phyloP scores from a whole-genome alignment of 2,329 filamentous ascomycete species.

The Calonectria pseudoturangicola region DNA sequence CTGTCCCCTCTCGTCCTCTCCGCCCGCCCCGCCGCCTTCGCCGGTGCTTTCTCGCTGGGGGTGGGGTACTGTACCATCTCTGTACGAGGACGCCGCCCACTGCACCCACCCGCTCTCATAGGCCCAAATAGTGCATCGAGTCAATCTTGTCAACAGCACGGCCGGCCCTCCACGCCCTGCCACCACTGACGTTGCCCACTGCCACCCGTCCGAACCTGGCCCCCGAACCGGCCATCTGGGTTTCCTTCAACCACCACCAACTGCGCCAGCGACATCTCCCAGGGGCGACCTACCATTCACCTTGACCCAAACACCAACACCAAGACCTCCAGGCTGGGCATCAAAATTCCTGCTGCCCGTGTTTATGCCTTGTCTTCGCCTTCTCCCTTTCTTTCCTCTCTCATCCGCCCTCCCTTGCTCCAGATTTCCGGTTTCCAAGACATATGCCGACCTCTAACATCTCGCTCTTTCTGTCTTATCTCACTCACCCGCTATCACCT shows the following conservation, averaged over 20 bases:
- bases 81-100: conserved; percentile 16
- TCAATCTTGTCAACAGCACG: conserved; percentile 30
- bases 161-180: conserved; percentile 25
- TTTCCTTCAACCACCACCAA: conserved; percentile 46
- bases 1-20: conserved; percentile 31
- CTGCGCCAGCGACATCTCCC: conserved; percentile 39
- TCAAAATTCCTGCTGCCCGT: conserved; percentile 26
- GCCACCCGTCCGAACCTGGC: conserved; percentile 52
- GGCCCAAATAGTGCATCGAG: conserved; percentile 17
- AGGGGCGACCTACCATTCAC: conserved; percentile 30
- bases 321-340: conserved; percentile 30
- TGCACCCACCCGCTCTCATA: conserved; percentile 11
- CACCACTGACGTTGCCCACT: conserved; percentile 45
- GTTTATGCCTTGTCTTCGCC: conserved; percentile 17
- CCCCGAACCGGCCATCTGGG: conserved; percentile 55
- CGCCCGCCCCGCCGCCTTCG: conserved; percentile 30
- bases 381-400: conserved; percentile 19
- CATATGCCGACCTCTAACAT: conserved; percentile 20
- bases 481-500: conserved; percentile 41
- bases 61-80: conserved; percentile 26
- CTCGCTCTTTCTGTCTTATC: conserved; percentile 39
- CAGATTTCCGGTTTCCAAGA: conserved; percentile 18
- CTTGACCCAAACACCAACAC: conserved; percentile 40
- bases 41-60: conserved; percentile 33
- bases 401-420: conserved; percentile 11